Evolutionary conservation across 2,329 filamentous ascomycete species (phyloP).

Genomic region (Arthrobotrys musiformis): DNA sequence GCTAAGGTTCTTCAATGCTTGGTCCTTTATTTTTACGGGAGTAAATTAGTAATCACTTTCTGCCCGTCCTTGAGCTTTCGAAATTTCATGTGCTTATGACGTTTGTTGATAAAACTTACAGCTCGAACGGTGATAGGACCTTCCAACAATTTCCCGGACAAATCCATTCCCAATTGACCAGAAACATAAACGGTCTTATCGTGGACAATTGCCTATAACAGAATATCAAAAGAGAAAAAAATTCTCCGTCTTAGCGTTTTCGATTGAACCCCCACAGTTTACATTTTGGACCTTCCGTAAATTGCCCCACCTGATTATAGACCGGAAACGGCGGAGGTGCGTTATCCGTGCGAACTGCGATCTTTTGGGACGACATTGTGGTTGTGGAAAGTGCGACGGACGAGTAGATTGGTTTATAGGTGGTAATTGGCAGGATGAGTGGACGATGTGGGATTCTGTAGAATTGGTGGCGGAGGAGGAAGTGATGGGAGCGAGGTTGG

Average conservation of each 20-base stretch:
- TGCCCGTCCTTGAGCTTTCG: background rate
- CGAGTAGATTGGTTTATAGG: background rate
- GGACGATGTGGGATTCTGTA: background rate
- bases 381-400: background rate
- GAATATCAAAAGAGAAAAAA: background rate
- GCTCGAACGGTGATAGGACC: conserved; percentile 42
- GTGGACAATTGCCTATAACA: conserved; percentile 68
- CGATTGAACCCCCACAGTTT: background rate
- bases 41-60: background rate
- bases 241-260: conserved; percentile 25
- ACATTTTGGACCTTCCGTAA: background rate
- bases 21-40: conserved; percentile 16
- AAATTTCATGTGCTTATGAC: too few relatives aligned
- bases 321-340: conserved; percentile 53
- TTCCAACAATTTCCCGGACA: conserved; percentile 69
- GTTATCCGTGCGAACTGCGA: conserved; percentile 44
- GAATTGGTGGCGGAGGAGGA: conserved; percentile 24
- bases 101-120: conserved; percentile 21
- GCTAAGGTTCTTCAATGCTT: conserved; percentile 73
- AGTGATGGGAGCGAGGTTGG: background rate
- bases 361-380: conserved; percentile 44
- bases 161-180: conserved; percentile 71
- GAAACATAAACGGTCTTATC: conserved; percentile 78
- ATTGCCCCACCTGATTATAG: conserved; percentile 50
- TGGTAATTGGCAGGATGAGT: background rate